Conservation (phyloP, 164 flowering plant genomes). For the Macadamia integrifolia region DNA sequence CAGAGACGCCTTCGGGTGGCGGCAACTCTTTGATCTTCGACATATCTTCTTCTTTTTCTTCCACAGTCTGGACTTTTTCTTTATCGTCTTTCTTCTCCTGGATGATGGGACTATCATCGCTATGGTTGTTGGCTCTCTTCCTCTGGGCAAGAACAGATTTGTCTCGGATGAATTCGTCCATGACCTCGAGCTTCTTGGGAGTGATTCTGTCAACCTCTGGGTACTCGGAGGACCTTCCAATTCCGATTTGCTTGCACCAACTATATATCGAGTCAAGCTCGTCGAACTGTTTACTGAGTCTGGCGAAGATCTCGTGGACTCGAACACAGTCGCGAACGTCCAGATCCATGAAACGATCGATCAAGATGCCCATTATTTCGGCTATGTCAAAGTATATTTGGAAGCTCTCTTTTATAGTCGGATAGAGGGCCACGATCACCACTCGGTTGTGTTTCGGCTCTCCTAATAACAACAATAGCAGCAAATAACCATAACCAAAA, state of each 20-base stretch:
- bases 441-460: slow-evolving; percentile 57
- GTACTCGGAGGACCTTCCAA: slow-evolving; percentile 38
- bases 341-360: slow-evolving; percentile 77
- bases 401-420: slow-evolving; percentile 76
- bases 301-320: slow-evolving; percentile 59
- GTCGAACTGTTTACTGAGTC: slow-evolving; percentile 72
- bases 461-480: slow-evolving; percentile 24
- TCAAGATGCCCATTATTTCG: slow-evolving; percentile 61
- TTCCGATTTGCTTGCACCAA: slow-evolving; percentile 35
- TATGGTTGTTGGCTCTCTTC: slow-evolving; percentile 3
- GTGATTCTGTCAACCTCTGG: slow-evolving; percentile 43
- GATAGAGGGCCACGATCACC: slow-evolving; percentile 58
- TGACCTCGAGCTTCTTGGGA: slow-evolving; percentile 36
- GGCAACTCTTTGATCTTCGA: slow-evolving; percentile 56
- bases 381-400: slow-evolving; percentile 64
- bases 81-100: too few relatives aligned
- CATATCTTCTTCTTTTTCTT: slow-evolving; percentile 27
- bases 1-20: slow-evolving; percentile 38
- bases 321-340: slow-evolving; percentile 60
- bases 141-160: slow-evolving; percentile 20
- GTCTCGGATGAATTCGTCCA: slow-evolving; percentile 44
- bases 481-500: not conserved
- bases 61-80: not conserved
- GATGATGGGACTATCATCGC: too few relatives aligned
- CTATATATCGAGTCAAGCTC: slow-evolving; percentile 47